A percentile compares a stretch with the other conserved stretches of the same genome.
Evolutionary conservation across 345 rosid genomes (phyloP).

Genomic region (Cardamine resedifolia): DNA sequence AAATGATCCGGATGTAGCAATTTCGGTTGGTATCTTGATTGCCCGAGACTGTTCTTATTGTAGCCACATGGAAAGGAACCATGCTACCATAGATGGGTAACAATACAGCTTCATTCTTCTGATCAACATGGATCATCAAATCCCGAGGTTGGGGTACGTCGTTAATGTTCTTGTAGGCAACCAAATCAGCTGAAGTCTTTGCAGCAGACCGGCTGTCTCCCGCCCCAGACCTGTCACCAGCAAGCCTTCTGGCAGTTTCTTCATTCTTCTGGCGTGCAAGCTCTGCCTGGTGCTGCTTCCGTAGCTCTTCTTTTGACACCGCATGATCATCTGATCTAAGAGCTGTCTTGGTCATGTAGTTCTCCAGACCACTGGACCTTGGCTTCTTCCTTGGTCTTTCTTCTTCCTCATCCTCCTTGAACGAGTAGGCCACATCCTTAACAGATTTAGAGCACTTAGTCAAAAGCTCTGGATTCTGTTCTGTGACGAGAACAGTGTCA

Average conservation of each 20-base stretch:
- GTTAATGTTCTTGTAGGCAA: conserved; percentile 83
- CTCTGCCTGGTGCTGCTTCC: conserved; percentile 99
- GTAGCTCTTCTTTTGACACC: conserved; percentile 85
- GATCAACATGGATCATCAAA: conserved; percentile 81
- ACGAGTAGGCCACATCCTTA: conserved; percentile 86
- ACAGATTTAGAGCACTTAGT: conserved; percentile 79
- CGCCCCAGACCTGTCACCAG: conserved; percentile 62
- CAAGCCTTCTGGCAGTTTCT: conserved; percentile 95
- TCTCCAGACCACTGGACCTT: conserved; percentile 46
- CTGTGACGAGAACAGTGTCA: conserved; percentile 80
- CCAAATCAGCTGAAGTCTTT: conserved; percentile 64
- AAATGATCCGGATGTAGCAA: conserved; percentile 81
- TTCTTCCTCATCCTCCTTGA: conserved; percentile 88
- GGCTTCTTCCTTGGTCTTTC: conserved; percentile 44
- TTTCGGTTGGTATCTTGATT: conserved; percentile 83
- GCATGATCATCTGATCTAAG: conserved; percentile 90
- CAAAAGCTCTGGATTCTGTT: conserved; percentile 53
- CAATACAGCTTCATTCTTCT: conserved; percentile 82
- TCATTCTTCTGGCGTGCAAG: conserved; percentile 97
- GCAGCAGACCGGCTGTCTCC: conserved; percentile 62
- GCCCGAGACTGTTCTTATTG: conserved; percentile 83
- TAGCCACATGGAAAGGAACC: conserved; percentile 91
- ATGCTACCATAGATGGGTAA: conserved; percentile 85
- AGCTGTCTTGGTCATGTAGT: conserved; percentile 61
- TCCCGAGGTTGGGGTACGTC: conserved; percentile 78